A percentile compares a stretch with the other conserved stretches of the same genome.
Conservation (phyloP, 2,329 filamentous ascomycete genomes). For the Fusarium succisae region DNA sequence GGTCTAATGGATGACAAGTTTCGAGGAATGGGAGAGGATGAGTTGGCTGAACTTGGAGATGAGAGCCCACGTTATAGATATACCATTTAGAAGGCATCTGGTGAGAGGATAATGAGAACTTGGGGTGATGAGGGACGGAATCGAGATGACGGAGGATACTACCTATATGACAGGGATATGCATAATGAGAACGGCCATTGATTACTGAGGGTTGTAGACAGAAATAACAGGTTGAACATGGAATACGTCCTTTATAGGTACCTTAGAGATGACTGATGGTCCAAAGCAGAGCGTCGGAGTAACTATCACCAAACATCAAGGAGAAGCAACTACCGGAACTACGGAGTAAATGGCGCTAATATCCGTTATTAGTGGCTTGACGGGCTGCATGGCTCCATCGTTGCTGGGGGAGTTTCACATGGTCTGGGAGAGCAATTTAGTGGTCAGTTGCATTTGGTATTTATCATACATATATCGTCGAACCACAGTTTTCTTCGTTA, state of each 20-base stretch:
- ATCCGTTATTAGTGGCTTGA: conserved; percentile 4
- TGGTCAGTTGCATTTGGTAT: background rate
- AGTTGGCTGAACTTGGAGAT: conserved; percentile 61
- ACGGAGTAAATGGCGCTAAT: background rate
- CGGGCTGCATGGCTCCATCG: background rate
- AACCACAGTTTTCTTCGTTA: background rate
- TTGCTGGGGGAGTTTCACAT: background rate
- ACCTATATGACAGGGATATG: background rate
- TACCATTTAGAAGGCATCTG: conserved; percentile 45
- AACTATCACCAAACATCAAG: background rate
- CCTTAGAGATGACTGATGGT: background rate
- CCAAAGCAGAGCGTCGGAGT: background rate
- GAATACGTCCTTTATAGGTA: background rate
- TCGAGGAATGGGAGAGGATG: conserved; percentile 54
- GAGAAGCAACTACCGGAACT: background rate
- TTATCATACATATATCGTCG: background rate
- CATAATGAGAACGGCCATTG: background rate
- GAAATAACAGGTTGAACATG: background rate
- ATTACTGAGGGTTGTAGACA: background rate
- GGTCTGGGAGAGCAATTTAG: background rate
- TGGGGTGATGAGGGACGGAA: background rate
- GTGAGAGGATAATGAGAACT: background rate
- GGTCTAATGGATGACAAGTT: conserved; percentile 53
- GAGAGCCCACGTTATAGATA: conserved; percentile 62
- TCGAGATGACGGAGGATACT: background rate